Conservation (phyloP, 129 eudicot genomes). For the Artemisia tridentata region DNA sequence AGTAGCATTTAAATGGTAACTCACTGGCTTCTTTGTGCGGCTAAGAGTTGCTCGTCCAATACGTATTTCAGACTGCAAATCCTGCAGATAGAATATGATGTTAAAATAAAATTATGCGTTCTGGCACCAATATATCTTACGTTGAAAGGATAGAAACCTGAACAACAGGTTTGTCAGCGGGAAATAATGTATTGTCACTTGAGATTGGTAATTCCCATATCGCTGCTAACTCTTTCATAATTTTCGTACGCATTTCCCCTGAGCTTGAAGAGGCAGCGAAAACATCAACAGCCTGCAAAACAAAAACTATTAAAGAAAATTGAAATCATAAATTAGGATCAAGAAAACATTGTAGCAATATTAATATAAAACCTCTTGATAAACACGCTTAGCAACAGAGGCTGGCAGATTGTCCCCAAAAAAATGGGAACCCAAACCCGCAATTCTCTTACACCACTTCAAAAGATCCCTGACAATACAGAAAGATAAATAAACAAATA, state of each 20-base stretch:
- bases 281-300: conserved; percentile 85
- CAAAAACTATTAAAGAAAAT: conserved; percentile 14
- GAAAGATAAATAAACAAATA: conserved; percentile 11
- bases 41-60: conserved; percentile 67
- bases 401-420: conserved; percentile 34
- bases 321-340: not conserved
- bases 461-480: conserved; percentile 71
- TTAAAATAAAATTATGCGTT: conserved; percentile 16
- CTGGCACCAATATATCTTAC: conserved; percentile 6
- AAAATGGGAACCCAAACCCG: conserved; percentile 51
- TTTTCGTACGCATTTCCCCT: conserved; percentile 47
- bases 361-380: conserved; percentile 55
- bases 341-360: not conserved
- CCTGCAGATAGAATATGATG: conserved; percentile 41
- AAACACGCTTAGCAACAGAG: conserved; percentile 46
- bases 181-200: conserved; percentile 44
- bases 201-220: conserved; percentile 59
- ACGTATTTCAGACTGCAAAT: conserved; percentile 46
- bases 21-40: conserved; percentile 39
- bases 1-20: conserved; percentile 24
- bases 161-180: conserved; percentile 66
- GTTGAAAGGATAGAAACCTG: conserved; percentile 43
- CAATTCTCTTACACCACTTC: conserved; percentile 85
- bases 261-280: conserved; percentile 78
- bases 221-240: conserved; percentile 65